Evolutionary conservation across 2,329 filamentous ascomycete species (phyloP).

Genomic region (Curvularia eragrostidis): DNA sequence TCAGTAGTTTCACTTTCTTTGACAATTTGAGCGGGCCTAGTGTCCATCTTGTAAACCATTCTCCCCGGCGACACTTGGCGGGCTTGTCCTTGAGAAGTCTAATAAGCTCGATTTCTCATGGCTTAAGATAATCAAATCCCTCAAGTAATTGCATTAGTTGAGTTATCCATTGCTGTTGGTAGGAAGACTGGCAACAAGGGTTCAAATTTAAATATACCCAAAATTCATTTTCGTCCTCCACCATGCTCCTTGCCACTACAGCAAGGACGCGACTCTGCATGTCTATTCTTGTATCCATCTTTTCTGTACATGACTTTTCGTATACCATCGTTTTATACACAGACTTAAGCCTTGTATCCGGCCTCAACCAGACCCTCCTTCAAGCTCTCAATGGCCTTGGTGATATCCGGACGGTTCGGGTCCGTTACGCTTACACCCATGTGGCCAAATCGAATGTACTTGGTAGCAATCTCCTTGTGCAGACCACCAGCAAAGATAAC

Average conservation of each 20-base stretch:
- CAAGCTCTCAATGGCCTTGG: conserved; percentile 80
- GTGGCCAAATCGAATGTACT: conserved; percentile 95
- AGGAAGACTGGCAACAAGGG: background rate
- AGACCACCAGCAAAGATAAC: conserved; percentile 94
- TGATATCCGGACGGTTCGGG: conserved; percentile 78
- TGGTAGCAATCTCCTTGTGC: conserved; percentile 92
- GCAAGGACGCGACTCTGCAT: background rate
- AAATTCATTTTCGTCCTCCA: conserved; percentile 5
- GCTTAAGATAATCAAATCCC: background rate
- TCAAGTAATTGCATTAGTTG: background rate
- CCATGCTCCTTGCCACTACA: conserved; percentile 2
- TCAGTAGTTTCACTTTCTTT: conserved; percentile 8
- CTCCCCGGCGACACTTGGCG: conserved; percentile 14
- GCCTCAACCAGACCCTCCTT: conserved; percentile 76
- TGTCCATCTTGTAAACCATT: conserved; percentile 9
- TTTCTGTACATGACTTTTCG: background rate
- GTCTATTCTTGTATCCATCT: conserved; percentile 14
- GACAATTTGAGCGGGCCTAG: conserved; percentile 1
- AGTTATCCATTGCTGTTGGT: background rate
- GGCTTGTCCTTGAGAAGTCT: conserved; percentile 2
- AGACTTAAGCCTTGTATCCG: conserved; percentile 61
- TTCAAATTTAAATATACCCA: conserved; percentile 12
- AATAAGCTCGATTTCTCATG: background rate
- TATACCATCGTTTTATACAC: background rate
- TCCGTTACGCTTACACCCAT: conserved; percentile 96